A percentile compares a stretch with the other conserved stretches of the same genome.
These are phyloP conservation scores for Westerdykella aurantiaca DNA, from an alignment of 2,329 filamentous ascomycete species.

Conservation along the genomic window DNA sequence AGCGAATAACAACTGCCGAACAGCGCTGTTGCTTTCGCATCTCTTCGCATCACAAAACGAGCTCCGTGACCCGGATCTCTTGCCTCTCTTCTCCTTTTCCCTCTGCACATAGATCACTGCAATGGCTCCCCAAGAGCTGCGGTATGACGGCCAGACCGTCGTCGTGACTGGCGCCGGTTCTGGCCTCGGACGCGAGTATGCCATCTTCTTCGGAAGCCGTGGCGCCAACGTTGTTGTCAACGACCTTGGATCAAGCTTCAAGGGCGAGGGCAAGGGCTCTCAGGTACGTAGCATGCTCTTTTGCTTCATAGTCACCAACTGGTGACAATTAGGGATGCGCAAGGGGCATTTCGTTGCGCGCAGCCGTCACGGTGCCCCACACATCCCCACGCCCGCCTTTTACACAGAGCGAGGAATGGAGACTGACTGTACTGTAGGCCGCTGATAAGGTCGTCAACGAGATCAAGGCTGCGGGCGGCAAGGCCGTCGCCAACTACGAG, in stretches of 20 bases:
- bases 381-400: not conserved
- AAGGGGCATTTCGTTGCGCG: not conserved
- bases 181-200: constrained; percentile 76
- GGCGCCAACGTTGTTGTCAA: constrained; percentile 96
- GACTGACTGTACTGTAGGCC: constrained; percentile 48
- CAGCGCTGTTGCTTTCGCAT: not conserved
- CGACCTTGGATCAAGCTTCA: constrained; percentile 87
- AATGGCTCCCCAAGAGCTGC: constrained; percentile 49
- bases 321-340: not conserved
- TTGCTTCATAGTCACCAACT: not conserved
- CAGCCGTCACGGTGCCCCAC: constrained; percentile 1
- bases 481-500: constrained; percentile 97
- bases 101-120: constrained; percentile 8
- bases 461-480: constrained; percentile 82
- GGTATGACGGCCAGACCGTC: constrained; percentile 83
- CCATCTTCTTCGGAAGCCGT: constrained; percentile 82
- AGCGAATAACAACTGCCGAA: constrained; percentile 2
- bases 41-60: constrained; percentile 1
- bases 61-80: constrained; percentile 3
- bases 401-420: not conserved
- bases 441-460: constrained; percentile 78
- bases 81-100: constrained; percentile 4
- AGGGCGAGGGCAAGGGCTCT: constrained; percentile 80
- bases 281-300: constrained; percentile 57
- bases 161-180: constrained; percentile 83